Evolutionary conservation across 495 filamentous ascomycete species (phyloP), one percentile per base, ranked within the genome.

Genomic region (Amniculicola lignicola): DNA sequence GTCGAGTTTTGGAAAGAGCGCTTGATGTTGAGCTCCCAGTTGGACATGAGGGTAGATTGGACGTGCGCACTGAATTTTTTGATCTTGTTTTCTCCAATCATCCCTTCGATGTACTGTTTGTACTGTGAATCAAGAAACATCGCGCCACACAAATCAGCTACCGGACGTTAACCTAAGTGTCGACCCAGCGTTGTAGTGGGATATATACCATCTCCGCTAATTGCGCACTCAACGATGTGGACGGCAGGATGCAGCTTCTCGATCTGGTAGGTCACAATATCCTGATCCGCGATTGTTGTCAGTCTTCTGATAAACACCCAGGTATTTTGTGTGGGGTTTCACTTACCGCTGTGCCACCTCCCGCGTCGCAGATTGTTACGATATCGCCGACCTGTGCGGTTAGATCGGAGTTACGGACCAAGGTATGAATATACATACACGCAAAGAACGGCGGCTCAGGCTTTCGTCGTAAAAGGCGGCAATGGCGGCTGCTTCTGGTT

Each of bases 321-420:
- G n/a, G n/a, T n/a, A n/a, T n/a, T n/a, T n/a, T n/a, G n/a, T n/a
- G n/a, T n/a, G n/a, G n/a, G n/a, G 16, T 4, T 25, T 18, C 3
- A 47, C 54, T 52, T 54, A 57, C 54, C 14, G 54, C 54, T 6
- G 54, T 57, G 18, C 54, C 54, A 14, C 54, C 54, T 12, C 54
- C 54, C 6, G 54, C 54, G 23, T 57, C 54, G 49, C 54, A 57
- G n/a, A 57, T 44, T 3, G 33, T 35, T 27, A 57, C 25, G n/a
- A 39, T 41, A 57, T 57, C 54, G 12, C 31, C 18, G 12, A 21
- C 14, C 47, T 47, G 21, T 19, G 7, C 29, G 29, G 29, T 33
- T 7, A n/a, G n/a, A n/a, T n/a, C n/a, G n/a, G n/a, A n/a, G n/a
- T n/a, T n/a, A n/a, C n/a, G n/a, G n/a, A 6, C 5, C 4, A 12